A percentile compares a stretch with the other conserved stretches of the same genome.
phyloP scores from a whole-genome alignment of 331 rosid genomes.

The Acacia concinna region DNA sequence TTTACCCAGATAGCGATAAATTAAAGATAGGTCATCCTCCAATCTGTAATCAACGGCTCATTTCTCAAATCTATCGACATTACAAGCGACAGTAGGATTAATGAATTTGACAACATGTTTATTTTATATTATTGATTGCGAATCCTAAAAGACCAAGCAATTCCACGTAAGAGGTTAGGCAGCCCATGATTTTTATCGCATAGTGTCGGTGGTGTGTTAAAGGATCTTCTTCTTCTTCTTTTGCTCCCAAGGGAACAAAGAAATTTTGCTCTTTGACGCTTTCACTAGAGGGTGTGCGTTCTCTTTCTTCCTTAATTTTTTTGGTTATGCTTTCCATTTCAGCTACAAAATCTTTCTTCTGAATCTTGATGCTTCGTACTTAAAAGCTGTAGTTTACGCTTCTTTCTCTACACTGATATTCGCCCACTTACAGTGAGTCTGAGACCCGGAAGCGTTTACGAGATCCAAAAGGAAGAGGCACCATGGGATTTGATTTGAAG shows the following conservation, averaged over 20 bases:
- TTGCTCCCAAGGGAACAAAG: background rate
- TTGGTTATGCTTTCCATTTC: background rate
- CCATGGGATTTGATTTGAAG: conserved; percentile 94
- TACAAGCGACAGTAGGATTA: background rate
- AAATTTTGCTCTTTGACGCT: background rate
- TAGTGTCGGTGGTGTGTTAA: background rate
- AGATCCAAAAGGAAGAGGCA: conserved; percentile 15
- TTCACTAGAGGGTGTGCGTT: background rate
- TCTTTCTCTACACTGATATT: background rate
- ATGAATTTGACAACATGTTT: background rate
- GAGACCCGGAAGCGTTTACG: background rate
- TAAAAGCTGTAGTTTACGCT: background rate
- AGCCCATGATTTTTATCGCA: background rate
- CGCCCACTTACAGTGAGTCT: background rate
- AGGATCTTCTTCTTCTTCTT: background rate
- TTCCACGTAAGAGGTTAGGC: background rate
- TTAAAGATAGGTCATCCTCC: background rate
- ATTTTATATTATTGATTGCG: background rate
- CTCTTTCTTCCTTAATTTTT: background rate
- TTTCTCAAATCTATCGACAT: background rate
- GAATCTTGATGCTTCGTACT: background rate
- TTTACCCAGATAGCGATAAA: background rate
- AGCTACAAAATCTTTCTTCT: background rate
- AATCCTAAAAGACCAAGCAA: background rate
- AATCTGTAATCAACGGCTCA: background rate